A percentile compares a stretch with the other conserved stretches of the same genome.
Evolutionary conservation across 2,329 filamentous ascomycete genomes (phyloP).

Genomic region (Neofusicoccum ribis): DNA sequence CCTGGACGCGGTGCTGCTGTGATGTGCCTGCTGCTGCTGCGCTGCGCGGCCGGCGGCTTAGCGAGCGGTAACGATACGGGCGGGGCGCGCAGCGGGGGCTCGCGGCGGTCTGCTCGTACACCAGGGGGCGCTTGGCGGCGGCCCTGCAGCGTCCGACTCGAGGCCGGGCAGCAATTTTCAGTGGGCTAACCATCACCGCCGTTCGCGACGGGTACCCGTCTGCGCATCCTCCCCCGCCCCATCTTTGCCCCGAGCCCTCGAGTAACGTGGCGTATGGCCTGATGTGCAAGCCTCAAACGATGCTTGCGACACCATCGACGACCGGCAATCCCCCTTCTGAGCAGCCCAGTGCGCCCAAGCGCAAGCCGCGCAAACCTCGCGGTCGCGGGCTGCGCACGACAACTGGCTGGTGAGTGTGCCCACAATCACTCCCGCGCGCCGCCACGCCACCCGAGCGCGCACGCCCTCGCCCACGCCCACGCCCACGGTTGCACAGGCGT

Average conservation of each 20-base stretch:
- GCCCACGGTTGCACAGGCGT: too few species aligned
- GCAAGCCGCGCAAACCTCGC: constrained; percentile 43
- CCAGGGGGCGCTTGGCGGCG: constrained; percentile 5
- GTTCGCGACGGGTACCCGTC: constrained; percentile 11
- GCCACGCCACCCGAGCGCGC: neutral
- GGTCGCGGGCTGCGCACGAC: constrained; percentile 47
- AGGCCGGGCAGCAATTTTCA: constrained; percentile 16
- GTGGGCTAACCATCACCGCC: constrained; percentile 8
- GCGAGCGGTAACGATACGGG: neutral
- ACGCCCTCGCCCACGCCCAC: too few species aligned
- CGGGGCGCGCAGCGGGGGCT: neutral
- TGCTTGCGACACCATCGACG: constrained; percentile 19
- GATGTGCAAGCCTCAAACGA: constrained; percentile 20
- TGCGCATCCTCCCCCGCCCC: constrained; percentile 16
- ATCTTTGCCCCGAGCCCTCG: constrained; percentile 9
- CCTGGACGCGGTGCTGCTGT: too few species aligned
- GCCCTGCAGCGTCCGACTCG: neutral
- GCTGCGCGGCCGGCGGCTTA: neutral
- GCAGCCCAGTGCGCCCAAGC: constrained; percentile 22
- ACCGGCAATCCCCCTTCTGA: constrained; percentile 12
- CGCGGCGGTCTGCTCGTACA: too few species aligned
- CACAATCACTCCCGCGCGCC: neutral
- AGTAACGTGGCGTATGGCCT: constrained; percentile 14
- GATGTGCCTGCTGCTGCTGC: too few species aligned
- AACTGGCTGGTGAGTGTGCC: constrained; percentile 42